Evolutionary conservation across 805 yeast genomes (phyloP), one percentile per base, ranked within the genome.

Genomic region (Nakazawaea ishiwadae): DNA sequence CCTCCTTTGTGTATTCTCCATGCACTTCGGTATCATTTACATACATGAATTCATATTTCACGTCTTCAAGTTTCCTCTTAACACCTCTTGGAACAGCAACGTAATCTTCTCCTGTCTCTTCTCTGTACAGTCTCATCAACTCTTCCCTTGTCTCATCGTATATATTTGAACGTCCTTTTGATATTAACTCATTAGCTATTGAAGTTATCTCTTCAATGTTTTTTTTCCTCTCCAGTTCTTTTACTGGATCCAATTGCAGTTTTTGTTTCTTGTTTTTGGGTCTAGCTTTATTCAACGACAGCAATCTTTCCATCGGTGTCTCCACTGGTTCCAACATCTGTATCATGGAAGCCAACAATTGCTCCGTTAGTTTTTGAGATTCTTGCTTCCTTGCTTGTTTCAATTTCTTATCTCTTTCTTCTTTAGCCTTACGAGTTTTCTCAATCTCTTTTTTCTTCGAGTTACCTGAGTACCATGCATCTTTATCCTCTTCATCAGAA

Each of bases 101-200:
- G 40, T 54, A 59, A 7, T 55, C 53, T 16, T 55, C 49, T 0
- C 82, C 82, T 0, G 78, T 61, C 35, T 68, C 67, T 18, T 57
- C 54, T 34, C 59, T 57, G 48, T 65, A 75, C 33, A 54, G 54
- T 39, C 82, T 50, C 55, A 68, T 63, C 29, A 82, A 55, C 53
- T 77, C 78, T 49, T 83, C 90, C 45, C 75, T 60, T 5, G 71
- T 68, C 53, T 68, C 32, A 5, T 80, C 83, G 52, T 81, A 81
- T 2, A 73, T 58, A 12, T 71, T 69, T 1, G 48, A 44, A 23
- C 70, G 32, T 0, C 72, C 72, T 20, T 72, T 65, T 24, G 63
- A 64, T 19, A 67, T 51, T 20, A 83, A 53, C 18, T 52, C 45
- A 34, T 76, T 79, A 28, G 79, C 65, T 4, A 58, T 48, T 14